A percentile compares a stretch with the other conserved stretches of the same genome.
These are phyloP conservation scores for Cyclospora cayetanensis DNA, from an alignment of 169 alveolate species.

Conservation along the genomic window DNA sequence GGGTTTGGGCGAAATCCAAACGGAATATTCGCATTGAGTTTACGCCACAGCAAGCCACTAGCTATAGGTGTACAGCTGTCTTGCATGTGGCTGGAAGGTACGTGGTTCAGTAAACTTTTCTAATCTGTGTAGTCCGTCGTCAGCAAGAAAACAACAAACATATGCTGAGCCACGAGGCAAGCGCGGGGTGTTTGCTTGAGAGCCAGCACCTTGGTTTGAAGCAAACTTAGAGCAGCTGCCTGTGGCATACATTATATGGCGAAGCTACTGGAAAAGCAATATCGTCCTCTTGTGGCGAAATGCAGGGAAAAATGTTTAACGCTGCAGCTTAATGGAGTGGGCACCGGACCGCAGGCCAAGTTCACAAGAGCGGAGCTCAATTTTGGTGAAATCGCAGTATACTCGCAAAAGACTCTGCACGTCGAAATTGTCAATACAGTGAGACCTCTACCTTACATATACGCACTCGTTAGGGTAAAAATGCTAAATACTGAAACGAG, in stretches of 20 bases:
- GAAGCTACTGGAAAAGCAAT: no score
- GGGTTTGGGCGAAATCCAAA: conserved; percentile 52
- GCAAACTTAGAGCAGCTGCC: no score
- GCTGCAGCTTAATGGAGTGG: conserved; percentile 58
- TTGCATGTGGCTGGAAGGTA: conserved; percentile 49
- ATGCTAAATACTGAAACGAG: background rate
- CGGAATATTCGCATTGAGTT: conserved; percentile 32
- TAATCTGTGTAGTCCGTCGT: background rate
- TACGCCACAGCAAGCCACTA: conserved; percentile 41
- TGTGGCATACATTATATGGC: no score
- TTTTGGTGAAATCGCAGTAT: conserved; percentile 43
- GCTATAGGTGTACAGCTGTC: background rate
- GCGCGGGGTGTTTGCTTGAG: no score
- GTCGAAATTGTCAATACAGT: conserved; percentile 64
- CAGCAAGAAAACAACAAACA: background rate
- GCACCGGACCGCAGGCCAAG: conserved; percentile 69
- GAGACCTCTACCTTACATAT: background rate
- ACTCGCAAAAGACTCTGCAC: conserved; percentile 49
- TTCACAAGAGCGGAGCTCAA: conserved; percentile 42
- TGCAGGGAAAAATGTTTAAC: conserved; percentile 57
- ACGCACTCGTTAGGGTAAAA: background rate
- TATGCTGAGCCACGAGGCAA: background rate
- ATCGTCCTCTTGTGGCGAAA: background rate
- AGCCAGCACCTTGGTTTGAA: no score
- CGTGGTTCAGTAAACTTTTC: background rate